Base-by-base conservation (phyloP, 768 basidiomycete species). In the Lentinula boryana region DNA sequence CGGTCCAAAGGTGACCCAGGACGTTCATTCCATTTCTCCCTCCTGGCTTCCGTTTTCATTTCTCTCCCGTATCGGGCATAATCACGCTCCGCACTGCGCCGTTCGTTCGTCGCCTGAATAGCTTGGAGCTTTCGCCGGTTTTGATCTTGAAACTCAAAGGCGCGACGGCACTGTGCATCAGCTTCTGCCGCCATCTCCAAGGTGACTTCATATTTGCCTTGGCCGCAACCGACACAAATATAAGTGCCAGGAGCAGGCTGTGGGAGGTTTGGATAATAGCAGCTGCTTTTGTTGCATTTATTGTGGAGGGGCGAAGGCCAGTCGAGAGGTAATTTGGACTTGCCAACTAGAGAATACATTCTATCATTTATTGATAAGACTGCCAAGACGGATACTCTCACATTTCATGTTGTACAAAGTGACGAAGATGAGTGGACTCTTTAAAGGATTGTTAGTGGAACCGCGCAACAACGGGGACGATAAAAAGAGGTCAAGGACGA, bases 221-320 rank as follows among this genome's bases (percentile, higher is more conserved):
- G 38, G 3, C 36, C 18, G 23, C 58, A 60, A 4, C 58, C 58
- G 10, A 50, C 44, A 16, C 74, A 75, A 16, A 56, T 70, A 44
- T 76, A 71, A 44, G 64, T 64, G 31, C 74, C 74, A 46, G 71
- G 70, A 58, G 50, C 59, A 18, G 68, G 66, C 49, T 69, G 64
- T 1, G 75, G 74, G 35, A 8, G 62, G 35, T 75, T 75, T 0
- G 74, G 64, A 44, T 64, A 69, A 44, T 63, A 67, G 55, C 74
- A 75, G n/a, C 67, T 70, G 44, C 43, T 69, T 44, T 72, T 68
- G 53, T 69, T 69, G 38, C 74, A 75, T 58, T 72, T 76, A 65
- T 74, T 72, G 55, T 76, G 75, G 58, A 66, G 74, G 8, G 67
- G 67, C 8, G 75, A 75, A 18, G 74, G 74, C 75, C 75, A 75